These are phyloP conservation scores for Nitzschia sp. DNA, from an alignment of 108 stramenopile species.

Conservation along the genomic window DNA sequence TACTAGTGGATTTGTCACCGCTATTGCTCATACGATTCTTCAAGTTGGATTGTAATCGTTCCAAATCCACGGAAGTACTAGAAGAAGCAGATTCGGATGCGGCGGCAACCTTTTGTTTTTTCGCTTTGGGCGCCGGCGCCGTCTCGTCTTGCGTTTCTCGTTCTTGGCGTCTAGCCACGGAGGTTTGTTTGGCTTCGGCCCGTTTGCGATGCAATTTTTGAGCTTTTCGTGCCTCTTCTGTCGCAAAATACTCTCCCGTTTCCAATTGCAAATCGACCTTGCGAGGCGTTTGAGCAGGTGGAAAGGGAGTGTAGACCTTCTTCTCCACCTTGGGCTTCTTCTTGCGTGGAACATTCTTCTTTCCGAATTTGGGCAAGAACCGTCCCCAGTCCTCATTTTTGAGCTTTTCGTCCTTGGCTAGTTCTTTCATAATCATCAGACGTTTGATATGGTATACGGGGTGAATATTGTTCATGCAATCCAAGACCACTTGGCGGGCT, in stretches of 20 bases:
- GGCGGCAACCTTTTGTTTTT: neutral
- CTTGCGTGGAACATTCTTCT: conserved; percentile 94
- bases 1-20: neutral
- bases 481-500: conserved; percentile 93
- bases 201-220: conserved; percentile 57
- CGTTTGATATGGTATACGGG: conserved; percentile 99
- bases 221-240: conserved; percentile 66
- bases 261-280: conserved; percentile 96
- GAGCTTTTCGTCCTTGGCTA: conserved; percentile 94
- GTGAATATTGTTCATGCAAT: conserved; percentile 99
- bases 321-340: conserved; percentile 51
- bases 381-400: conserved; percentile 94
- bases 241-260: conserved; percentile 90
- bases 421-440: conserved; percentile 98
- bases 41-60: conserved; percentile 4
- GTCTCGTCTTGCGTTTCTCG: conserved; percentile 47
- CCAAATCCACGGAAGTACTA: conserved; percentile 2
- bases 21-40: neutral
- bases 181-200: conserved; percentile 34
- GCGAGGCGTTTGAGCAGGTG: conserved; percentile 87
- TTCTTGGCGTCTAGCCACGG: conserved; percentile 56
- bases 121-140: conserved; percentile 14
- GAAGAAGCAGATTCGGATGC: no score
- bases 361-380: conserved; percentile 96
- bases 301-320: conserved; percentile 97